Percentiles rank a stretch among this genome's conserved stretches.
Conservation (phyloP, 306 rosid species). For the Vicia faba region DNA sequence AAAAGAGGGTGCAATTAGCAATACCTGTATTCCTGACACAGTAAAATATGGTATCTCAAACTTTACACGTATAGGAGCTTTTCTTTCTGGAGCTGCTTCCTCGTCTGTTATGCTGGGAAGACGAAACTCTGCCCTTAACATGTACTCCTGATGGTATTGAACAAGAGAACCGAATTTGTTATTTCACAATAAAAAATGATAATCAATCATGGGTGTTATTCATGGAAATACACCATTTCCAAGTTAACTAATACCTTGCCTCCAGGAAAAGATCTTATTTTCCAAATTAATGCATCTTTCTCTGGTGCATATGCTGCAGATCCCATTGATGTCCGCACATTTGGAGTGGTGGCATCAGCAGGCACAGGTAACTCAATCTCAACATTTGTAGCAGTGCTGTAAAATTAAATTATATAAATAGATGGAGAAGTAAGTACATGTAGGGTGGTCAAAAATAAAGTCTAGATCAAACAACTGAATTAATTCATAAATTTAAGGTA, state of each 20-base stretch:
- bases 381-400: slow-evolving; percentile 98
- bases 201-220: slow-evolving; percentile 8
- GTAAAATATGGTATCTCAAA: slow-evolving; percentile 99
- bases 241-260: slow-evolving; percentile 77
- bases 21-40: slow-evolving; percentile 96
- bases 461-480: slow-evolving; percentile 45
- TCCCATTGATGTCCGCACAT: slow-evolving; percentile 95
- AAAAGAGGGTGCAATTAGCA: neutral
- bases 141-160: slow-evolving; percentile 70
- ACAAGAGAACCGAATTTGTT: slow-evolving; percentile 26
- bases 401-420: slow-evolving; percentile 43
- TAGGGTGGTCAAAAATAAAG: slow-evolving; percentile 16
- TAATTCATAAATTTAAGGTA: slow-evolving; percentile 38
- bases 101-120: slow-evolving; percentile 90
- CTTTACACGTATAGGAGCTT: slow-evolving; percentile 95
- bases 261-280: slow-evolving; percentile 96
- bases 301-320: slow-evolving; percentile 99
- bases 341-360: slow-evolving; percentile 88
- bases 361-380: slow-evolving; percentile 95
- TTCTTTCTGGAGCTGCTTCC: slow-evolving; percentile 90
- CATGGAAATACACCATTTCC: slow-evolving; percentile 30
- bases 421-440: slow-evolving; percentile 21
- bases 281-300: slow-evolving; percentile 91
- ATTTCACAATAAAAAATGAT: slow-evolving; percentile 9
- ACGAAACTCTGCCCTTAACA: slow-evolving; percentile 93